Evolutionary conservation across 768 basidiomycete genomes (phyloP).

Genomic region (Termitomyces sp.): DNA sequence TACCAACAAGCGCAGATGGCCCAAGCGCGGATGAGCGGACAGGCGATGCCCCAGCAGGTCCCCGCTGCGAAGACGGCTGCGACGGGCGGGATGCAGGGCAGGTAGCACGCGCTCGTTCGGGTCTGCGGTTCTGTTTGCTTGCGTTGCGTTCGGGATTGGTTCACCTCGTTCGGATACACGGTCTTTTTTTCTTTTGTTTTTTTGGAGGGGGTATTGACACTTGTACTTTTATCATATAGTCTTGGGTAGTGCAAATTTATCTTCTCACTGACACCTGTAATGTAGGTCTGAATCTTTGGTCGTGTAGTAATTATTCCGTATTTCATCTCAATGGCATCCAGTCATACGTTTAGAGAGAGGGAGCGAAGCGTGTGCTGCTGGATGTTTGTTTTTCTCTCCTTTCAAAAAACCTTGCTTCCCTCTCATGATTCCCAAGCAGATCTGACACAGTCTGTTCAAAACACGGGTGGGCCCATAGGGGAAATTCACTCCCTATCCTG

Average conservation of each 20-base stretch:
- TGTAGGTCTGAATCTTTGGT: not conserved
- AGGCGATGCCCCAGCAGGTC: slow-evolving; percentile 5
- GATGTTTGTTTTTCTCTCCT: too few relatives aligned
- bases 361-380: too few relatives aligned
- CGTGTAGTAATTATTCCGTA: slow-evolving; percentile 4
- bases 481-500: too few relatives aligned
- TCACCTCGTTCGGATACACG: not conserved
- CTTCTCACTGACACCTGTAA: not conserved
- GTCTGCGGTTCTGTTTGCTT: not conserved
- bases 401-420: too few relatives aligned
- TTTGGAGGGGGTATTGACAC: not conserved
- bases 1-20: not conserved
- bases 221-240: slow-evolving; percentile 1
- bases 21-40: slow-evolving; percentile 3
- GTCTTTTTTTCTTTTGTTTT: too few relatives aligned
- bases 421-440: too few relatives aligned
- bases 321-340: not conserved
- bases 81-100: slow-evolving; percentile 10
- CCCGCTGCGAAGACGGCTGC: slow-evolving; percentile 5
- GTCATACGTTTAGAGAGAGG: not conserved
- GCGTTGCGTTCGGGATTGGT: not conserved
- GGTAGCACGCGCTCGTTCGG: not conserved
- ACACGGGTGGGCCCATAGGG: too few relatives aligned
- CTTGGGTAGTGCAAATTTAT: not conserved
- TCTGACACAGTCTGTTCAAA: too few relatives aligned